Percentiles rank a stretch among this genome's conserved stretches.
phyloP scores from a whole-genome alignment of 2,329 filamentous ascomycete species.

The Colletotrichum ledebouriae region DNA sequence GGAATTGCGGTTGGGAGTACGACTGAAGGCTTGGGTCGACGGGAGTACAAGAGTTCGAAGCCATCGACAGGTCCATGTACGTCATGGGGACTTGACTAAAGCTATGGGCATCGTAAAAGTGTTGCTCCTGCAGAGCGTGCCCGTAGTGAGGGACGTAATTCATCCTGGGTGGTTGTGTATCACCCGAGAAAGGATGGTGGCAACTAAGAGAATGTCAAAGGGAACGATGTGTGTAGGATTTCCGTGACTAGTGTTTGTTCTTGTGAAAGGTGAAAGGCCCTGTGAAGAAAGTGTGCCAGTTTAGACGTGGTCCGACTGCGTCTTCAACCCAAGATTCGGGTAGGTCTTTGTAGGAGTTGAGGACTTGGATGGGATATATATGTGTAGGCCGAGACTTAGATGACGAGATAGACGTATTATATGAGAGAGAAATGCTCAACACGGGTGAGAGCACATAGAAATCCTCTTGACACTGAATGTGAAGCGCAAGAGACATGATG shows the following conservation, averaged over 20 bases:
- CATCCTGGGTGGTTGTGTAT: conserved; percentile 12
- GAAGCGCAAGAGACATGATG: conserved; percentile 6
- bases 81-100: conserved; percentile 24
- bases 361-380: not conserved
- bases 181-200: not conserved
- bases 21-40: conserved; percentile 32
- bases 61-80: conserved; percentile 13
- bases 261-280: not conserved
- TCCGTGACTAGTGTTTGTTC: not conserved
- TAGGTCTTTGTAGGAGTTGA: not conserved
- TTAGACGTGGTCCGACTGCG: not conserved
- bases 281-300: not conserved
- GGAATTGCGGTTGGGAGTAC: conserved; percentile 26
- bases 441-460: not conserved
- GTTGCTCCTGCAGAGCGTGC: conserved; percentile 10
- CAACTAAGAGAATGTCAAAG: not conserved
- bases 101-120: conserved; percentile 26
- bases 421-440: conserved; percentile 10
- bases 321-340: no score
- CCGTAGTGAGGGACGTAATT: conserved; percentile 27
- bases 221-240: not conserved
- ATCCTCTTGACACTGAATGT: not conserved
- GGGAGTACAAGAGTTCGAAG: conserved; percentile 8
- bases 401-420: conserved; percentile 10
- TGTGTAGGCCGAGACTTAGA: not conserved